Conservation (phyloP, 2,329 filamentous ascomycete genomes). For the Berkeleyomyces basicola region DNA sequence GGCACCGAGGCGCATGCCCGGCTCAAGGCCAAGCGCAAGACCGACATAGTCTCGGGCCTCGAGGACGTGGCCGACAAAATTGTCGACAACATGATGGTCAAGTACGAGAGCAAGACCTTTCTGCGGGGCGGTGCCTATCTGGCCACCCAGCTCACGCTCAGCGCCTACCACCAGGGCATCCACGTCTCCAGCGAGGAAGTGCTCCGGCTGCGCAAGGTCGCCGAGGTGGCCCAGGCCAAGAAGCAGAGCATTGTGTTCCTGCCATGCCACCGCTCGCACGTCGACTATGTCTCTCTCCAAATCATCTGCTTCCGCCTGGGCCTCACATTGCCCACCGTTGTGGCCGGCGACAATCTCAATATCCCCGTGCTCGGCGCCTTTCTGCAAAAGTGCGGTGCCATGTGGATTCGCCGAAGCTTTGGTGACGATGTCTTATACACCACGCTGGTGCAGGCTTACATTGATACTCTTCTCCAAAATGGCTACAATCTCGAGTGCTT, state of each 20-base stretch:
- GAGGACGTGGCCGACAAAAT: constrained; percentile 69
- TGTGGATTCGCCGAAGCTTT: constrained; percentile 90
- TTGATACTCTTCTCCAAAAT: constrained; percentile 77
- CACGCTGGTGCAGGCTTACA: constrained; percentile 88
- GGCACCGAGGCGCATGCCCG: neutral
- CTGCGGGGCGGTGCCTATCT: constrained; percentile 87
- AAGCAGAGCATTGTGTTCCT: constrained; percentile 94
- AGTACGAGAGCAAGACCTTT: constrained; percentile 89
- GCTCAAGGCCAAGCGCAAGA: constrained; percentile 5
- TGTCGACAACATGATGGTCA: constrained; percentile 95
- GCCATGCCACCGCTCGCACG: constrained; percentile 84
- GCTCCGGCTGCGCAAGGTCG: constrained; percentile 61
- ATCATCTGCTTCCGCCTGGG: constrained; percentile 90
- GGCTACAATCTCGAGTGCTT: constrained; percentile 97
- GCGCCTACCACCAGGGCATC: constrained; percentile 93
- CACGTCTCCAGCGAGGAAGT: constrained; percentile 95
- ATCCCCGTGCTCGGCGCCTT: constrained; percentile 82
- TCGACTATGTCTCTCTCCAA: constrained; percentile 91
- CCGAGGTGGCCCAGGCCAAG: constrained; percentile 64
- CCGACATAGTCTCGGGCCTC: constrained; percentile 38
- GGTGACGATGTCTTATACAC: constrained; percentile 81
- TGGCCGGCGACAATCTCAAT: constrained; percentile 92
- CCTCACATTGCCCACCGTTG: constrained; percentile 74
- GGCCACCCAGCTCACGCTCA: constrained; percentile 68
- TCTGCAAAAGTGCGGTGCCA: constrained; percentile 86